Percentiles rank a stretch among this genome's conserved stretches.
Conservation (phyloP, 2,329 filamentous ascomycete species). For the Apiospora hydei region DNA sequence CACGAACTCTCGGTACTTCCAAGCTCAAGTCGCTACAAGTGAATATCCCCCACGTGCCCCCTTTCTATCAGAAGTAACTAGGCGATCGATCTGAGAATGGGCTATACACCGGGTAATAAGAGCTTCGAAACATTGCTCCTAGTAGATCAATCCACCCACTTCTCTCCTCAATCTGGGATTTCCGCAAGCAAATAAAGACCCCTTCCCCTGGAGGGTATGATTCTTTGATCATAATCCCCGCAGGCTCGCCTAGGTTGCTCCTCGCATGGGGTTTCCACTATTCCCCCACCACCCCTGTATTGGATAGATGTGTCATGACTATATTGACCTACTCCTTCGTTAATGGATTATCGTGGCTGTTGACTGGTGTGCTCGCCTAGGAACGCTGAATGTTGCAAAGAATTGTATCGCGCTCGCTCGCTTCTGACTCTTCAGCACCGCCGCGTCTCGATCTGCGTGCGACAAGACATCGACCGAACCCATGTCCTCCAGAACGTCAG, state of each 20-base stretch:
- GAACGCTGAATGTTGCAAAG: neutral
- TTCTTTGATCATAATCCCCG: neutral
- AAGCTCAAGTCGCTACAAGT: neutral
- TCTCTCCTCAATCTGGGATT: neutral
- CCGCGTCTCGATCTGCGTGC: slow-evolving; percentile 4
- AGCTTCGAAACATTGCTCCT: neutral
- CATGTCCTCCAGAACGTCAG: neutral
- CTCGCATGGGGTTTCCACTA: slow-evolving; percentile 6
- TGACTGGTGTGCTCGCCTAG: neutral
- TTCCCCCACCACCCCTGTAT: neutral
- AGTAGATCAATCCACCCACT: neutral
- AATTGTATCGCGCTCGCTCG: neutral
- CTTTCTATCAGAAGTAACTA: neutral
- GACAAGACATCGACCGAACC: slow-evolving; percentile 1
- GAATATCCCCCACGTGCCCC: neutral
- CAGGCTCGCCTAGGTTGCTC: neutral
- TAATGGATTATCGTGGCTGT: neutral
- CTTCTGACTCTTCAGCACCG: neutral
- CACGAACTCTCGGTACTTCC: neutral
- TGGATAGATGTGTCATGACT: slow-evolving; percentile 1
- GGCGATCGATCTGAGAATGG: neutral
- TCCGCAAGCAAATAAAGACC: neutral
- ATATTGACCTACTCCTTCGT: neutral
- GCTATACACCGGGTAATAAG: slow-evolving; percentile 1
- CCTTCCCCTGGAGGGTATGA: neutral